Evolutionary conservation across 176 grass and related monocot species (phyloP).

Genomic region (Ampelocalamus luodianensis): DNA sequence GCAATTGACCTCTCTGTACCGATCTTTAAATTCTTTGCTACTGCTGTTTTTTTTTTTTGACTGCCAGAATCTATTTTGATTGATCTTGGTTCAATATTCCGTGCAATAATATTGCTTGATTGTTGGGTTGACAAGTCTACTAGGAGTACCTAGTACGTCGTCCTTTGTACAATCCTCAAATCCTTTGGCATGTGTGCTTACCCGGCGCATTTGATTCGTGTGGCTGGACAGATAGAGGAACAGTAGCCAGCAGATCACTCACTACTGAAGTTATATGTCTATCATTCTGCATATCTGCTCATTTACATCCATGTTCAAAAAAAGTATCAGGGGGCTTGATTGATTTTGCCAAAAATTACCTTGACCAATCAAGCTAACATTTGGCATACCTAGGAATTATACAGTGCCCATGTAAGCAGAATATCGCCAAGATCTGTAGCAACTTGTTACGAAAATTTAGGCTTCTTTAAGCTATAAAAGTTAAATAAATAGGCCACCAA

Average conservation of each 20-base stretch:
- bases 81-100: background rate
- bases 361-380: background rate
- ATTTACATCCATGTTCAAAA: background rate
- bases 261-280: background rate
- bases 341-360: background rate
- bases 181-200: background rate
- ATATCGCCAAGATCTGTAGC: background rate
- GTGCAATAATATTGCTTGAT: background rate
- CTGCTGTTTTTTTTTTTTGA: background rate
- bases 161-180: background rate
- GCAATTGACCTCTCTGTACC: constrained; percentile 1
- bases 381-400: background rate
- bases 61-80: background rate
- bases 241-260: background rate
- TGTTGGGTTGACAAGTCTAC: background rate
- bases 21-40: background rate
- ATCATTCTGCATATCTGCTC: background rate
- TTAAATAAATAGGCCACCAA: background rate
- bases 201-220: background rate
- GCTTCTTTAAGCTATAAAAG: background rate
- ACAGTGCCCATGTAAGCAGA: background rate
- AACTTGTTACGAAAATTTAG: background rate
- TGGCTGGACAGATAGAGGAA: background rate
- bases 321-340: too few species aligned
- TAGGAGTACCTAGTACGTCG: background rate